Evolutionary conservation across 768 basidiomycete species (phyloP).

Genomic region (Phylloporus sp.): DNA sequence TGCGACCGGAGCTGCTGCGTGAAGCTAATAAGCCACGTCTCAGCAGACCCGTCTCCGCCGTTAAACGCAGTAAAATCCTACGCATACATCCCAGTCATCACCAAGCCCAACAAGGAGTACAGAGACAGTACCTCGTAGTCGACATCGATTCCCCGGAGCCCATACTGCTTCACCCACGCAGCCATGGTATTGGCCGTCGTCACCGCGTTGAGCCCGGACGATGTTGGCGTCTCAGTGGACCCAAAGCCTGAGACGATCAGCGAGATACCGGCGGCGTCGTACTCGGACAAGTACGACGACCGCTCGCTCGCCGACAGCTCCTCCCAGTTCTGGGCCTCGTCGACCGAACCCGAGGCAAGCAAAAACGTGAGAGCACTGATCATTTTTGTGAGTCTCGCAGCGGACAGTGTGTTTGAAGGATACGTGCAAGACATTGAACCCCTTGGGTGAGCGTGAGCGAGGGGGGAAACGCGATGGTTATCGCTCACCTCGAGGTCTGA

Average conservation of each 20-base stretch:
- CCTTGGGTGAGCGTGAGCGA: conserved; percentile 14
- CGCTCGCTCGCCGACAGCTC: conserved; percentile 35
- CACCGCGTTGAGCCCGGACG: conserved; percentile 37
- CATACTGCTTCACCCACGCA: conserved; percentile 44
- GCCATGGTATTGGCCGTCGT: conserved; percentile 42
- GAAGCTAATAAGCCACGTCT: conserved; percentile 33
- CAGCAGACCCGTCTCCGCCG: conserved; percentile 36
- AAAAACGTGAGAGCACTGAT: conserved; percentile 43
- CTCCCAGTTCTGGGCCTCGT: conserved; percentile 46
- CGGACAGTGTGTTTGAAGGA: not conserved
- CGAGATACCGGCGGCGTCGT: conserved; percentile 51
- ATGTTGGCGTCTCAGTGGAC: conserved; percentile 40
- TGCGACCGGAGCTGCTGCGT: conserved; percentile 31
- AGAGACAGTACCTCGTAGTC: conserved; percentile 43
- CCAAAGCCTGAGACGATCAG: conserved; percentile 57
- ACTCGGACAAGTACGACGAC: conserved; percentile 42
- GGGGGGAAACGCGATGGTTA: not conserved
- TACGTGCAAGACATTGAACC: conserved; percentile 34
- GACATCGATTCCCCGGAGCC: conserved; percentile 48
- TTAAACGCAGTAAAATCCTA: conserved; percentile 35
- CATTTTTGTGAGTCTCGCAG: not conserved
- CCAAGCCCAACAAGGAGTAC: not conserved
- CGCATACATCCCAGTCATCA: not conserved
- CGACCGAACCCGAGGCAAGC: conserved; percentile 37
- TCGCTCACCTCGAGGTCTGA: conserved; percentile 40